Evolutionary conservation across 805 yeast genomes (phyloP).

Genomic region (Lachancea lanzarotensis): DNA sequence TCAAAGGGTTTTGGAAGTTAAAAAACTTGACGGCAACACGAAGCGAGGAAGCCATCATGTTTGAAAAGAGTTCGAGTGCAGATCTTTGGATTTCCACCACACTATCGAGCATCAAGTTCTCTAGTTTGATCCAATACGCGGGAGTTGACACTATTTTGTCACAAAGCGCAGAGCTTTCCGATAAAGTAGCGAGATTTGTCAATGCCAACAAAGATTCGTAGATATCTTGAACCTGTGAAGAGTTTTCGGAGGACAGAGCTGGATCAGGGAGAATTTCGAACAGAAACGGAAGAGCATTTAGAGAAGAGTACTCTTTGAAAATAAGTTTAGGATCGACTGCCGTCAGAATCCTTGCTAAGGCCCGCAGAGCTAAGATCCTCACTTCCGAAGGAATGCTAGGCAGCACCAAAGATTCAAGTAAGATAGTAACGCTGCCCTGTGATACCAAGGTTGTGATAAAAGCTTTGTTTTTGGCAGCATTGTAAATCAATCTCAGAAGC

Average conservation of each 20-base stretch:
- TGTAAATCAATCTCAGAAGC: constrained; percentile 29
- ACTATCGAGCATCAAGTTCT: constrained; percentile 38
- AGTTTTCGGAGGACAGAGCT: not conserved
- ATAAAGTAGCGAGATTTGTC: constrained; percentile 55
- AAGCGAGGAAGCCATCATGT: constrained; percentile 41
- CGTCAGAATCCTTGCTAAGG: constrained; percentile 40
- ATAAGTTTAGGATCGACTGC: constrained; percentile 41
- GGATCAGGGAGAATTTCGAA: constrained; percentile 34
- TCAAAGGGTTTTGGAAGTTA: constrained; percentile 39
- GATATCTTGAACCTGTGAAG: constrained; percentile 30
- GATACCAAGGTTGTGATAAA: constrained; percentile 31
- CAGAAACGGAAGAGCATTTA: constrained; percentile 40
- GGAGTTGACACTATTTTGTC: constrained; percentile 28
- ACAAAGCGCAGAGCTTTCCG: constrained; percentile 34
- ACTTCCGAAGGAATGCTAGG: constrained; percentile 18
- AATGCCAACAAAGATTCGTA: constrained; percentile 57
- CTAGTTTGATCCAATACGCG: constrained; percentile 43
- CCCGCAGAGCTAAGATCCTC: constrained; percentile 34
- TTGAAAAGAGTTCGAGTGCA: constrained; percentile 56
- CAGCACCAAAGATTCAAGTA: constrained; percentile 34
- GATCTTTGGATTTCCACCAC: constrained; percentile 50
- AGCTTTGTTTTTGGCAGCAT: constrained; percentile 22
- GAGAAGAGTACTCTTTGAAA: constrained; percentile 38
- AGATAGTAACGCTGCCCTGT: constrained; percentile 42
- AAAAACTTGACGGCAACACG: constrained; percentile 48